These are phyloP conservation scores for Hymenoscyphus occultus DNA, from an alignment of 2,329 filamentous ascomycete genomes.

Conservation along the genomic window DNA sequence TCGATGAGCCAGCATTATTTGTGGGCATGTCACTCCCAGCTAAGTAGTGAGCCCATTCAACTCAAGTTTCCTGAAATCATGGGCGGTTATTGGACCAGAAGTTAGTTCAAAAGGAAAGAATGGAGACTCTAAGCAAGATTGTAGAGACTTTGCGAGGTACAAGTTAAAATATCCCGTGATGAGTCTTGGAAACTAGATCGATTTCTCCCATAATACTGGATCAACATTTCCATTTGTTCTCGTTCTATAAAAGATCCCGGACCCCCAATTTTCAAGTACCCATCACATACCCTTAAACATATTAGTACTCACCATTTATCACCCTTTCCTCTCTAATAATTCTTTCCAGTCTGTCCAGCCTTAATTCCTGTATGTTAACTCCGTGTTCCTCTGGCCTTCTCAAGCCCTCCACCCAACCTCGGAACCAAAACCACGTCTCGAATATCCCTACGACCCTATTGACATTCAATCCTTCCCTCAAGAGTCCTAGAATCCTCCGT, in stretches of 20 bases:
- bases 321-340: conserved; percentile 12
- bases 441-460: conserved; percentile 1
- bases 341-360: conserved; percentile 12
- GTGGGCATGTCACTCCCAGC: not conserved
- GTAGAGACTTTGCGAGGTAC: too few species aligned
- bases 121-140: too few species aligned
- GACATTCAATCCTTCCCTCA: not conserved
- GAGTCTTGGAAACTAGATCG: too few species aligned
- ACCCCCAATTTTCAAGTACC: too few species aligned
- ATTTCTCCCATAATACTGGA: not conserved
- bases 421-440: not conserved
- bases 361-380: not conserved
- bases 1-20: not conserved
- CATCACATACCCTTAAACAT: too few species aligned
- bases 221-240: too few species aligned
- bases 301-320: conserved; percentile 6
- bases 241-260: too few species aligned
- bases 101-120: too few species aligned
- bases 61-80: too few species aligned
- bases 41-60: not conserved
- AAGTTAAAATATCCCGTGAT: too few species aligned
- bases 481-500: not conserved
- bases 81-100: too few species aligned
- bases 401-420: not conserved
- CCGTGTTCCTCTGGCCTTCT: not conserved